phyloP scores from a whole-genome alignment of 345 rosid species.

The Eutrema japonicum region DNA sequence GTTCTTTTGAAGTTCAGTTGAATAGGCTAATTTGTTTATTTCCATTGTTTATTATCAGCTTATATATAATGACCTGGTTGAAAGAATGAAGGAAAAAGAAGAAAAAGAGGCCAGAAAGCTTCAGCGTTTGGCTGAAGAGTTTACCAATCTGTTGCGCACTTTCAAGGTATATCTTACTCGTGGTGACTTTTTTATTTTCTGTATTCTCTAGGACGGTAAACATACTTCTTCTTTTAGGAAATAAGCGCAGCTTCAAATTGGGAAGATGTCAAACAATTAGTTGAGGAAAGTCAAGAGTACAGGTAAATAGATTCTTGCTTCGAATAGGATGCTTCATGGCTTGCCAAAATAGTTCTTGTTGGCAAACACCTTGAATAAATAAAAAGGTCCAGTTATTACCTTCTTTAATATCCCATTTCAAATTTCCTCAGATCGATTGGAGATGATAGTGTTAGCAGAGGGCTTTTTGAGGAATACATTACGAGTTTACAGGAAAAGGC shows the following conservation, averaged over 20 bases:
- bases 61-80: slow-evolving; percentile 77
- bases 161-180: slow-evolving; percentile 60
- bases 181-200: slow-evolving; percentile 7
- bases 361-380: not conserved
- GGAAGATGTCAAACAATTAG: slow-evolving; percentile 74
- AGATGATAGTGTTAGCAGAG: slow-evolving; percentile 70
- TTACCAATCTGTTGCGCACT: slow-evolving; percentile 64
- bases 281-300: slow-evolving; percentile 87
- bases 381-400: not conserved
- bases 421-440: slow-evolving; percentile 60
- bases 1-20: too few relatives aligned
- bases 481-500: slow-evolving; percentile 77
- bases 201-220: not conserved
- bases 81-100: slow-evolving; percentile 92
- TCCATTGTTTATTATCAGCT: slow-evolving; percentile 56
- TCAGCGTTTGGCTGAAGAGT: slow-evolving; percentile 87
- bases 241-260: slow-evolving; percentile 73
- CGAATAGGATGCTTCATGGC: slow-evolving; percentile 18
- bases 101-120: slow-evolving; percentile 94
- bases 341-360: slow-evolving; percentile 6
- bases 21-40: not conserved
- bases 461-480: slow-evolving; percentile 81
- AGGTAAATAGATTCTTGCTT: slow-evolving; percentile 50
- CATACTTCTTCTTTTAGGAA: slow-evolving; percentile 55
- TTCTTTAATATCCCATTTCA: slow-evolving; percentile 18